These are phyloP conservation scores for Aspergillus unguis DNA, from an alignment of 2,329 filamentous ascomycete genomes.

Conservation along the genomic window DNA sequence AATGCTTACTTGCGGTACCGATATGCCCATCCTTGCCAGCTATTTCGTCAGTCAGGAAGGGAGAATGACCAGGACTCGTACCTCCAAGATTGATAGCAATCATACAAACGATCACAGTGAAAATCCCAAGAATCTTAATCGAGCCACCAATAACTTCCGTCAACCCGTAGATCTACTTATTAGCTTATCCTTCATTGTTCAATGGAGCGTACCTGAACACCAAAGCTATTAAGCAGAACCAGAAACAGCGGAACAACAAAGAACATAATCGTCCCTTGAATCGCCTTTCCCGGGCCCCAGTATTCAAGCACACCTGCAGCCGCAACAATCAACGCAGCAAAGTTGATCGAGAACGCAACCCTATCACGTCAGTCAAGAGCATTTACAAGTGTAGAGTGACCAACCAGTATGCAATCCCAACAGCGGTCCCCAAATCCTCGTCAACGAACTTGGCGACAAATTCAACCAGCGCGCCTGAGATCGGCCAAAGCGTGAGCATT, in stretches of 20 bases:
- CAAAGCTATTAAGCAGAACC: conserved; percentile 20
- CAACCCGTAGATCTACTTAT: conserved; percentile 20
- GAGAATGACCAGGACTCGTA: conserved; percentile 1
- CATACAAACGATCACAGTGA: conserved; percentile 18
- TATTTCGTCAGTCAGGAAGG: neutral
- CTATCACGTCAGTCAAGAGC: conserved; percentile 8
- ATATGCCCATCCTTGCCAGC: conserved; percentile 7
- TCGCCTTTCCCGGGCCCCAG: conserved; percentile 22
- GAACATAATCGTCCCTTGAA: conserved; percentile 23
- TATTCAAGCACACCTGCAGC: conserved; percentile 26
- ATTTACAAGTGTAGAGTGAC: neutral
- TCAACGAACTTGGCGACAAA: conserved; percentile 39
- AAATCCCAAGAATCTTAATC: conserved; percentile 20
- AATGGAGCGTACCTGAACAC: conserved; percentile 14
- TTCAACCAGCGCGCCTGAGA: conserved; percentile 36
- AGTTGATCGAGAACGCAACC: conserved; percentile 31
- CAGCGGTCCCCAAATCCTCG: conserved; percentile 33
- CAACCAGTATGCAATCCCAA: conserved; percentile 37
- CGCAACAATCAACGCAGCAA: conserved; percentile 27
- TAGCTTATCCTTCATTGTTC: neutral
- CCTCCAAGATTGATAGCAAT: conserved; percentile 23
- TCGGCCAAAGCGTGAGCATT: conserved; percentile 37
- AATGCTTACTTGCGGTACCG: conserved; percentile 14
- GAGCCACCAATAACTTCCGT: conserved; percentile 22
- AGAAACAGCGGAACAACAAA: conserved; percentile 21